Base-by-base conservation (phyloP, 2,329 filamentous ascomycete species). In the Lecanicillium sp. region DNA sequence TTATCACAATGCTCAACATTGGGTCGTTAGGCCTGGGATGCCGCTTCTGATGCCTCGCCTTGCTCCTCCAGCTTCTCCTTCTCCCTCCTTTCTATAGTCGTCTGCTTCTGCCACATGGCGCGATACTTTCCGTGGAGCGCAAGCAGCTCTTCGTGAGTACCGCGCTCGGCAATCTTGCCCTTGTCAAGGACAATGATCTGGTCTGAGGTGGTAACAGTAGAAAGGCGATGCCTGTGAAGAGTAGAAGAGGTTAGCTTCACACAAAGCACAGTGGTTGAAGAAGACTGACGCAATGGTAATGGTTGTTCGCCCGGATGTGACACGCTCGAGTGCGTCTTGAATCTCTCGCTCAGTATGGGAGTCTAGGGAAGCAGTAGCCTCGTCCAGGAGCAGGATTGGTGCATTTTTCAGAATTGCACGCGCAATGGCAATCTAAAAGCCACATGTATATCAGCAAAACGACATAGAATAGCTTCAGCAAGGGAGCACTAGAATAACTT, bases 351-450 rank as follows among this genome's bases (percentile, higher is more conserved):
- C 74, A 1, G 74, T 79, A 18, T 75, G 69, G 0, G 77, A 74
- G 38, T 84, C 75, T 17, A 87, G 70, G 3, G 81, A 80, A 1
- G 79, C 81, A 4, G 84, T 85, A 0, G 82, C 77, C 55, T 87
- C 82, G 48, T 87, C 82, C 0, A 87, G 66, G 42, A 87, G 71
- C 18, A 87, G 69, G 39, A 87, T 77, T 37, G 78, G 79, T 0
- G 82, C 77, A 35, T 79, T 77, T 54, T 84, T 83, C 33, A 87
- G 65, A 12, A 87, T 68, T 1, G 81, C 79, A 12, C 81, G 72
- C 0, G 75, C 75, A 41, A 79, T 79, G 3, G 75, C 74, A n/a
- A n/a, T n/a, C n/a, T n/a, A n/a, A n/a, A n/a, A n/a, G n/a, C n/a
- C n/a, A n/a, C n/a, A n/a, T n/a, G n/a, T n/a, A n/a, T 33, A 74